Base-by-base conservation (phyloP, 257 asterid genomes). In the Fraxinus excelsior region DNA sequence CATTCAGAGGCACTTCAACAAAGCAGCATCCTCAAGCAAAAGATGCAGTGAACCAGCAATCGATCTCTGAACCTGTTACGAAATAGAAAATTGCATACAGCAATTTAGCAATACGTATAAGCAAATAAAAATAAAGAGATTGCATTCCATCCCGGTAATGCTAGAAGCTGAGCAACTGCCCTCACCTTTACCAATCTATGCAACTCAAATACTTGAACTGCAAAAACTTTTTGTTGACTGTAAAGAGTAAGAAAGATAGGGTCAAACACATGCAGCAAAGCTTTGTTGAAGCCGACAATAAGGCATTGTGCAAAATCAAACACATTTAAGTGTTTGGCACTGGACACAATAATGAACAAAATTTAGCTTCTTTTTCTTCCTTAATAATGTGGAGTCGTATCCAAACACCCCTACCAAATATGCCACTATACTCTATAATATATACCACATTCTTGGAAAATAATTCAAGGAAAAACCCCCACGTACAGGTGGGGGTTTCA, bases 151-250 rank as follows among this genome's bases (percentile, higher is more conserved):
- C 16, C 1, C 23, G 38, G 18, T 71, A 31, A 40, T 44, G 40
- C 8, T 42, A 18, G 32, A 60, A 79, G 25, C 40, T 23, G 34
- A 70, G 32, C 37, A 68, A 76, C 7, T 44, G 80, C 7, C 28
- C 46, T 78, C 77, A 92, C 99, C 99, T 90, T 87, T 28, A 95
- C 73, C 80, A 95, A 79, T 85, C 96, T 84, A 80, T 95, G 99
- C 97, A 95, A 85, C 91, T 95, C 99, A 44, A 95, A 95, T 29
- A 95, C 87, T 91, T 95, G 99, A 81, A 90, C 93, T 23, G 98
- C 97, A 82, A 95, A 94, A 69, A 78, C 88, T 81, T 96, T 83
- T 84, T 93, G 98, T 74, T 93, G 99, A 75, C 99, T 91, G 93
- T 74, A 82, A 76, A 21, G 14, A 78, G 38, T 68, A 74, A 56